These are phyloP conservation scores for Collybiopsis luxurians DNA, from an alignment of 768 basidiomycete species.

Conservation along the genomic window DNA sequence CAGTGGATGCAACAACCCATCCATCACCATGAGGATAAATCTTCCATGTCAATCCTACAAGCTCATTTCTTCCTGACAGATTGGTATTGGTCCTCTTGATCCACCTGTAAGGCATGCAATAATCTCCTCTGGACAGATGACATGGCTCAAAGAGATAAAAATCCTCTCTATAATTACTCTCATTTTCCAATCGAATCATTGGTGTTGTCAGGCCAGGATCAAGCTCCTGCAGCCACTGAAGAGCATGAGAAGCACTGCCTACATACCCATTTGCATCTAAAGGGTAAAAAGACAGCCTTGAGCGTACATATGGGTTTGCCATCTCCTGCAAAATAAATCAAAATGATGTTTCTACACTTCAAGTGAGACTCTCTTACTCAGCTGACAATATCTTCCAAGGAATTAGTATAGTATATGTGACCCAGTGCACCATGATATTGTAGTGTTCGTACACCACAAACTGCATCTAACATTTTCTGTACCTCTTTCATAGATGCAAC, in stretches of 20 bases:
- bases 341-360: neutral
- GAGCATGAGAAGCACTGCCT: conserved; percentile 20
- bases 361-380: conserved; percentile 1
- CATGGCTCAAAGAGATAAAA: conserved; percentile 28
- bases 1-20: conserved; percentile 17
- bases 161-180: too few species aligned
- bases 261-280: conserved; percentile 25
- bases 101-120: conserved; percentile 25
- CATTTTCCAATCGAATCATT: conserved; percentile 18
- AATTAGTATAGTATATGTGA: conserved; percentile 29
- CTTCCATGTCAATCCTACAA: neutral
- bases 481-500: neutral
- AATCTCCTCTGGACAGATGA: conserved; percentile 10
- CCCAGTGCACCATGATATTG: conserved; percentile 28
- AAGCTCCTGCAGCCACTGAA: conserved; percentile 26
- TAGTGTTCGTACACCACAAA: conserved; percentile 27
- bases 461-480: conserved; percentile 14
- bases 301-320: conserved; percentile 31
- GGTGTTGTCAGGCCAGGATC: conserved; percentile 20
- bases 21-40: neutral
- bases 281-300: conserved; percentile 28
- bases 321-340: conserved; percentile 26
- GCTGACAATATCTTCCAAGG: conserved; percentile 11
- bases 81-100: conserved; percentile 11
- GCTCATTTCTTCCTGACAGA: conserved; percentile 20